These are phyloP conservation scores for Eucalyptus melliodora DNA, from an alignment of 345 rosid species.

Conservation along the genomic window DNA sequence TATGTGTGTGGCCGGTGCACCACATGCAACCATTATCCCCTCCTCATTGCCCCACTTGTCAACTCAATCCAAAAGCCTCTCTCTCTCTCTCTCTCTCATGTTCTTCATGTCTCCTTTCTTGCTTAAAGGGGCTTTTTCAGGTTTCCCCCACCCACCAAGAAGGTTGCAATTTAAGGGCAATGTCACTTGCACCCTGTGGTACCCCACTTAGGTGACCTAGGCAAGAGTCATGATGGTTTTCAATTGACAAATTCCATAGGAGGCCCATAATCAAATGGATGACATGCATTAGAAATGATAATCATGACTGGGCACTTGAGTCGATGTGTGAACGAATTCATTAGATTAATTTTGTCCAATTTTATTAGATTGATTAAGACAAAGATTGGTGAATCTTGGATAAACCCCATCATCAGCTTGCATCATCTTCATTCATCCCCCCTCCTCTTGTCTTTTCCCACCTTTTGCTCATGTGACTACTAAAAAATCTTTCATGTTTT, in stretches of 20 bases:
- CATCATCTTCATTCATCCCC: background rate
- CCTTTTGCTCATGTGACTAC: background rate
- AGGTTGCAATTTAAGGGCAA: background rate
- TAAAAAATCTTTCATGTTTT: background rate
- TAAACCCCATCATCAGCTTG: background rate
- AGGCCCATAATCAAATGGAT: background rate
- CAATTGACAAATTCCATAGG: background rate
- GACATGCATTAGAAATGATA: background rate
- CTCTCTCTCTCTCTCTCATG: background rate
- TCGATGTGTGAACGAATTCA: background rate
- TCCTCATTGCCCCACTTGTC: background rate
- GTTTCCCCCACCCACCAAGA: background rate
- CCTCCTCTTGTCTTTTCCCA: background rate
- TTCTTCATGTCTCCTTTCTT: background rate
- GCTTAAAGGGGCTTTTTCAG: background rate
- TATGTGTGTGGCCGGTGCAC: background rate
- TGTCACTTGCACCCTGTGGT: slow-evolving; percentile 5
- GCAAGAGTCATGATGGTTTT: background rate
- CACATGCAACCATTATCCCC: background rate
- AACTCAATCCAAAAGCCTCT: background rate
- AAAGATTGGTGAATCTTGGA: background rate
- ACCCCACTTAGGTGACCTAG: slow-evolving; percentile 25
- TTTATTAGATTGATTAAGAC: background rate
- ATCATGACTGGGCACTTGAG: background rate
- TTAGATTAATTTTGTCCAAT: background rate